These are phyloP conservation scores for Rhinocladiella similis DNA, from an alignment of 2,329 filamentous ascomycete genomes.

Conservation along the genomic window DNA sequence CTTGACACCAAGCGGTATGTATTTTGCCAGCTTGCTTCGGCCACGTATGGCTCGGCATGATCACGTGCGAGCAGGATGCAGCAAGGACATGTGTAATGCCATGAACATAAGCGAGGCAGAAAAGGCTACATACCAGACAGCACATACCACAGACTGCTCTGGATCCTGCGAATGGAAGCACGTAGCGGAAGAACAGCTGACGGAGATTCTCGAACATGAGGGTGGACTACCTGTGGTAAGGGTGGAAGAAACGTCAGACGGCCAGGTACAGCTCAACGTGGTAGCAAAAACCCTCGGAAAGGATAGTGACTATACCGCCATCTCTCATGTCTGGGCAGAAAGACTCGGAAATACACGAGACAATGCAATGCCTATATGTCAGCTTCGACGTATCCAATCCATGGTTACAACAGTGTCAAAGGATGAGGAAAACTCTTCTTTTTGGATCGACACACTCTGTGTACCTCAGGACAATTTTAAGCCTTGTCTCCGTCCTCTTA, in stretches of 20 bases:
- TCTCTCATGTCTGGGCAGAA: not conserved
- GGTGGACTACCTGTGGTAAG: too few relatives aligned
- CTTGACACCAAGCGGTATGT: not conserved
- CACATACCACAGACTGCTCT: too few relatives aligned
- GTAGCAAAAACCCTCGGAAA: too few relatives aligned
- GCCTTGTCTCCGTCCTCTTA: too few relatives aligned
- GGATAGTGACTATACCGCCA: too few relatives aligned
- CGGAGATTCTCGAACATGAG: too few relatives aligned
- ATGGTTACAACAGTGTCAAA: too few relatives aligned
- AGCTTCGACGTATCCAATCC: not conserved
- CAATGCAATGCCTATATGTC: not conserved
- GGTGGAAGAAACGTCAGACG: too few relatives aligned
- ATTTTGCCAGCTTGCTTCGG: not conserved
- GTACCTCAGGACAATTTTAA: not conserved
- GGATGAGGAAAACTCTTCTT: not conserved
- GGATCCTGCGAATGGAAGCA: not conserved
- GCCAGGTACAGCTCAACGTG: too few relatives aligned
- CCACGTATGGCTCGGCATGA: not conserved
- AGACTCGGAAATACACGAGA: not conserved
- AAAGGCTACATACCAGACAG: too few relatives aligned
- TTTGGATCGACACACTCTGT: not conserved
- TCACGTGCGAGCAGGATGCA: not conserved
- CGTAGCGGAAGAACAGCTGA: not conserved
- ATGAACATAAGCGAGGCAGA: too few relatives aligned
- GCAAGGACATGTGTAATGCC: too few relatives aligned